phyloP scores from a whole-genome alignment of 495 filamentous ascomycete species.

The Amniculicola lignicola region DNA sequence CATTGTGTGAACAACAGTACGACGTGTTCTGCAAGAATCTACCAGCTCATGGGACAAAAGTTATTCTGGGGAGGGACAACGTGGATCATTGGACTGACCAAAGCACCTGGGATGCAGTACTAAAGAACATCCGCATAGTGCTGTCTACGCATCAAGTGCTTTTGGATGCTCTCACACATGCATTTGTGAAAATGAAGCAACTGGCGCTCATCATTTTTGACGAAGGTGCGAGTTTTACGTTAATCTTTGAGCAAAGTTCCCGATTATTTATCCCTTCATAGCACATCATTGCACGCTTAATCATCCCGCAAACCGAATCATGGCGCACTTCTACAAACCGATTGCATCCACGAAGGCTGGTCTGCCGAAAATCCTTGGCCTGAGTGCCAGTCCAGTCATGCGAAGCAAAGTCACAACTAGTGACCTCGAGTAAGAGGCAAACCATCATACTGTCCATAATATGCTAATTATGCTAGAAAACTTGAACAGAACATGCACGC shows the following conservation, averaged over 20 bases:
- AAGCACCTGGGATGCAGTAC: conserved; percentile 66
- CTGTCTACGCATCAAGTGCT: conserved; percentile 78
- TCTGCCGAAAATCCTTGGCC: conserved; percentile 69
- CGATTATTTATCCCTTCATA: conserved; percentile 38
- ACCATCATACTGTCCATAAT: neutral
- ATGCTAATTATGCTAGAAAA: conserved; percentile 41
- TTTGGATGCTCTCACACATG: conserved; percentile 74
- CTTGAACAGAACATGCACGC: conserved; percentile 78
- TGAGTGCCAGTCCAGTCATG: conserved; percentile 81
- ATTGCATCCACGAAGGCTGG: conserved; percentile 20
- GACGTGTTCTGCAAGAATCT: conserved; percentile 60
- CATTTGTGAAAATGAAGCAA: conserved; percentile 65
- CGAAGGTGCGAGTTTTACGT: conserved; percentile 80
- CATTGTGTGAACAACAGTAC: conserved; percentile 70
- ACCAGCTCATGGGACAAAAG: conserved; percentile 57
- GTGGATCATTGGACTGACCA: conserved; percentile 74
- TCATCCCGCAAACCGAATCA: conserved; percentile 71
- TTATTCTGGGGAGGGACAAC: conserved; percentile 65
- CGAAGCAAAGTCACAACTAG: conserved; percentile 48
- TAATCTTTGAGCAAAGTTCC: neutral
- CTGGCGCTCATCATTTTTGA: conserved; percentile 80
- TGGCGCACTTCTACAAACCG: conserved; percentile 71
- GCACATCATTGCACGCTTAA: conserved; percentile 66
- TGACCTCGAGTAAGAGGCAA: conserved; percentile 43
- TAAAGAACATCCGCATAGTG: conserved; percentile 66